Conservation (phyloP, 2,329 filamentous ascomycete species). For the Thermochaetoides dissita region DNA sequence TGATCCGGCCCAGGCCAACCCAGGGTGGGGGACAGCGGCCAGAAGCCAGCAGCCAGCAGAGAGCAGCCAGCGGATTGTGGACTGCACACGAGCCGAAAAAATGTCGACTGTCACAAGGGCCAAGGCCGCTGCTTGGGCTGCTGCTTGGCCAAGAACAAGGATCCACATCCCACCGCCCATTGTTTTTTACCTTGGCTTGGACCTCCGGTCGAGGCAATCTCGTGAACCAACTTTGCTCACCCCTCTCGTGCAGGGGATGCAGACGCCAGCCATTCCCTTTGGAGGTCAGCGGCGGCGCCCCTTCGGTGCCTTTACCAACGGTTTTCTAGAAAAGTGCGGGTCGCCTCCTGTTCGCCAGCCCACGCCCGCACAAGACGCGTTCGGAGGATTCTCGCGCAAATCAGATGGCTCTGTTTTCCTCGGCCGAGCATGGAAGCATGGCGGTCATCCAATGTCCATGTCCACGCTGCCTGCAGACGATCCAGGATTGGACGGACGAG, state of each 20-base stretch:
- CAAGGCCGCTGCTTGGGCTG: conserved; percentile 18
- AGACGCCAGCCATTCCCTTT: conserved; percentile 22
- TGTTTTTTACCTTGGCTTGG: conserved; percentile 10
- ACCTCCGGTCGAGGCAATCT: conserved; percentile 24
- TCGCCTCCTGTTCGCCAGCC: conserved; percentile 19
- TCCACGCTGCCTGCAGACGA: conserved; percentile 8
- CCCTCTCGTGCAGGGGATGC: conserved; percentile 14
- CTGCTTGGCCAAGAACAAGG: conserved; percentile 1
- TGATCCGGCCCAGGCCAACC: conserved; percentile 23
- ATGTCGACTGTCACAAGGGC: too few species aligned
- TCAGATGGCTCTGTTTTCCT: conserved; percentile 25
- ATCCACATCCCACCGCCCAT: too few species aligned
- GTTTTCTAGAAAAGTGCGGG: conserved; percentile 33
- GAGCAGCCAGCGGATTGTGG: too few species aligned
- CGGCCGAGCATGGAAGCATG: conserved; percentile 16
- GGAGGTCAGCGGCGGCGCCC: conserved; percentile 5
- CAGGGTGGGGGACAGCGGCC: too few species aligned
- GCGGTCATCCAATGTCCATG: background rate
- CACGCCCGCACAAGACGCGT: conserved; percentile 14
- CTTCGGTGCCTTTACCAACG: conserved; percentile 28
- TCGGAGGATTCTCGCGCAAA: conserved; percentile 35
- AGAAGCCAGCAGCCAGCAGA: too few species aligned
- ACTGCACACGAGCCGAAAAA: too few species aligned
- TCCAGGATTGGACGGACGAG: conserved; percentile 16
- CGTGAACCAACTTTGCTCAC: conserved; percentile 30